Conservation (phyloP, 2,329 filamentous ascomycete species). For the Alternaria gansuensis region DNA sequence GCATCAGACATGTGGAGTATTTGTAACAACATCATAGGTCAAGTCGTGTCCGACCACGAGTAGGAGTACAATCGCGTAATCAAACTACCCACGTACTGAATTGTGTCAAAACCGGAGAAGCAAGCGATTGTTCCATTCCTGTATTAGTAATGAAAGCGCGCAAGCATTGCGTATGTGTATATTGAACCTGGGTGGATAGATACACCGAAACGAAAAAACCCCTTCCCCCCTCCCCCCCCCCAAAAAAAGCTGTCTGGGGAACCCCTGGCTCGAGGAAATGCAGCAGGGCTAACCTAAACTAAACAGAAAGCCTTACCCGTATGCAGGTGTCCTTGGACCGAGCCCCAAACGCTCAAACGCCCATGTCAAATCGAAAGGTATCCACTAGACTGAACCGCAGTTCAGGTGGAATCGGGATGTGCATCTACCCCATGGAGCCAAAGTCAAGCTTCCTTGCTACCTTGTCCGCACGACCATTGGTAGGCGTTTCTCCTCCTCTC, state of each 20-base stretch:
- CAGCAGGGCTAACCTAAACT: slow-evolving; percentile 21
- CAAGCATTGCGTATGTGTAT: not conserved
- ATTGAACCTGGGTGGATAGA: not conserved
- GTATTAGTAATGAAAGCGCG: too few relatives aligned
- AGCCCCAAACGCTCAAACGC: slow-evolving; percentile 15
- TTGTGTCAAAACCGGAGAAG: too few relatives aligned
- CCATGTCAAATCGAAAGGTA: slow-evolving; percentile 6
- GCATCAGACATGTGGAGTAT: too few relatives aligned
- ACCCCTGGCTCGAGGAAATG: slow-evolving; percentile 22
- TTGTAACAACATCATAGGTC: too few relatives aligned
- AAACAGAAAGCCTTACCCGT: slow-evolving; percentile 11
- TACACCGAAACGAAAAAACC: not conserved
- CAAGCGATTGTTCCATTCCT: too few relatives aligned
- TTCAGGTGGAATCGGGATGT: slow-evolving; percentile 2
- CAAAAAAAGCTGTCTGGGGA: not conserved
- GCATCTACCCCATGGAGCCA: slow-evolving; percentile 30
- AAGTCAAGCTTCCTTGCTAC: slow-evolving; percentile 76
- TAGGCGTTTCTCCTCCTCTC: slow-evolving; percentile 70
- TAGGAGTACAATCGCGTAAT: too few relatives aligned
- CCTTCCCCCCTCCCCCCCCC: too few relatives aligned
- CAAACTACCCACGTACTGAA: too few relatives aligned
- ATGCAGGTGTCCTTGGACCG: slow-evolving; percentile 10
- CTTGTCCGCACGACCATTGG: slow-evolving; percentile 70
- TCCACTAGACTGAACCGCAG: slow-evolving; percentile 3
- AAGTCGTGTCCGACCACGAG: too few relatives aligned